Evolutionary conservation across 176 grass and related monocot species (phyloP), one percentile per base, ranked within the genome.

Genomic region (Oryza australiensis): DNA sequence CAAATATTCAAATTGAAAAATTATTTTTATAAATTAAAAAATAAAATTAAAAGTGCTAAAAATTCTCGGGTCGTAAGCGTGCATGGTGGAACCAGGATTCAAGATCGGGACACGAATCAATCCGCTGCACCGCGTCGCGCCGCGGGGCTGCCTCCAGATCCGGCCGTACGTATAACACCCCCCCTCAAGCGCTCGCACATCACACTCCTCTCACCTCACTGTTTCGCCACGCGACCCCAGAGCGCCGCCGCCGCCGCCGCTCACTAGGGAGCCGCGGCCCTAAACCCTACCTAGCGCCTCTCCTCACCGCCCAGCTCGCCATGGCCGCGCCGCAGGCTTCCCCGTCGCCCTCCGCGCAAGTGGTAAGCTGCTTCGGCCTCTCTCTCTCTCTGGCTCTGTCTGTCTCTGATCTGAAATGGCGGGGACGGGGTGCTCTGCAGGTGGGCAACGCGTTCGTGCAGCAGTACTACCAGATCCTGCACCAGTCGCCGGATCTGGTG

Each of bases 391-490:
- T 60, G 7, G 11, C 55, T 60, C 55, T 3, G 1, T 20, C 6
- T 3, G 15, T 3, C 15, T 60, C 35, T 37, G 82, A 88, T 79
- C 53, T 79, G 8, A 8, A 28, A 64, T 63, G 45, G 46, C 22
- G 16, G 28, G 32, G 78, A n/a, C 55, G n/a, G 55, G 22, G 9
- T 60, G 14, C 22, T 40, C 18, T 89, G 35, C 71, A 97, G 94
- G 90, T 97, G 16, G 94, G 91, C 23, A 91, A 94, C 86, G 91
- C 91, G 34, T 97, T 97, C 72, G 94, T 94, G 53, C 87, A 97
- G 43, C 94, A 97, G 76, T 97, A 97, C 79, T 97, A 94, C 77
- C 91, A 72, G 63, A 79, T 97, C 48, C 94, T 97, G 65, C 94
- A 97, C 85, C 88, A 91, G 73, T 92, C 94, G 55, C 91, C 91